These are phyloP conservation scores for Cladobotryum protrusum DNA, from an alignment of 2,329 filamentous ascomycete genomes.

Conservation along the genomic window DNA sequence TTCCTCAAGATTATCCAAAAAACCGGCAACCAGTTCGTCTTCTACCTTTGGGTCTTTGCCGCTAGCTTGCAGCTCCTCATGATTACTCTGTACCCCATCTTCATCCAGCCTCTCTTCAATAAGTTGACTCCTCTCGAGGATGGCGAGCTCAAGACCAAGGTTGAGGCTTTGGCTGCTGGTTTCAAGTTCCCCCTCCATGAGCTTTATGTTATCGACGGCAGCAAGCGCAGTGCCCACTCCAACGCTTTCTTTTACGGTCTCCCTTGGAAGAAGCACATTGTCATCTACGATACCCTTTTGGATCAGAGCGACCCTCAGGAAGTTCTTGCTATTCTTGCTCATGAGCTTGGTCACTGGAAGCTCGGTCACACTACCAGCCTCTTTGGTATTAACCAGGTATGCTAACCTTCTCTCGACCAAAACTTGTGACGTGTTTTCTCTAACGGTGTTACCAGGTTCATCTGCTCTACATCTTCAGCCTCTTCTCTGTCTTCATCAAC, in stretches of 20 bases:
- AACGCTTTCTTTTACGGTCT: slow-evolving; percentile 96
- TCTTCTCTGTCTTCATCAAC: slow-evolving; percentile 97
- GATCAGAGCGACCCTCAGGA: slow-evolving; percentile 91
- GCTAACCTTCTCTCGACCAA: neutral
- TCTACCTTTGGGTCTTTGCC: slow-evolving; percentile 93
- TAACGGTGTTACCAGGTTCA: slow-evolving; percentile 55
- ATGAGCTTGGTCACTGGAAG: slow-evolving; percentile 96
- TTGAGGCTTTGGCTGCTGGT: slow-evolving; percentile 75
- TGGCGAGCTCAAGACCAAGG: slow-evolving; percentile 78
- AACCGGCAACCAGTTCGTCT: slow-evolving; percentile 93
- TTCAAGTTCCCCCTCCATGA: slow-evolving; percentile 90
- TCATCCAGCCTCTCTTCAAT: slow-evolving; percentile 94
- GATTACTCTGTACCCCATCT: slow-evolving; percentile 93
- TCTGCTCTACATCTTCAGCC: slow-evolving; percentile 91
- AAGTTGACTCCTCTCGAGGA: slow-evolving; percentile 89
- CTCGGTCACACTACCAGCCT: slow-evolving; percentile 90
- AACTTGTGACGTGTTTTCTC: neutral
- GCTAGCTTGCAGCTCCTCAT: slow-evolving; percentile 86
- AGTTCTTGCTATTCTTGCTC: slow-evolving; percentile 88
- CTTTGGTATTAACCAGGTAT: slow-evolving; percentile 77
- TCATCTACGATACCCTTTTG: slow-evolving; percentile 96
- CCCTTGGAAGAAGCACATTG: slow-evolving; percentile 99
- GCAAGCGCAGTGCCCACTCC: slow-evolving; percentile 79
- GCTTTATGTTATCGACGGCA: slow-evolving; percentile 89
- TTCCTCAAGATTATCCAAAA: slow-evolving; percentile 92